Conservation (phyloP, 2,329 filamentous ascomycete genomes). For the Xylaria sp. region DNA sequence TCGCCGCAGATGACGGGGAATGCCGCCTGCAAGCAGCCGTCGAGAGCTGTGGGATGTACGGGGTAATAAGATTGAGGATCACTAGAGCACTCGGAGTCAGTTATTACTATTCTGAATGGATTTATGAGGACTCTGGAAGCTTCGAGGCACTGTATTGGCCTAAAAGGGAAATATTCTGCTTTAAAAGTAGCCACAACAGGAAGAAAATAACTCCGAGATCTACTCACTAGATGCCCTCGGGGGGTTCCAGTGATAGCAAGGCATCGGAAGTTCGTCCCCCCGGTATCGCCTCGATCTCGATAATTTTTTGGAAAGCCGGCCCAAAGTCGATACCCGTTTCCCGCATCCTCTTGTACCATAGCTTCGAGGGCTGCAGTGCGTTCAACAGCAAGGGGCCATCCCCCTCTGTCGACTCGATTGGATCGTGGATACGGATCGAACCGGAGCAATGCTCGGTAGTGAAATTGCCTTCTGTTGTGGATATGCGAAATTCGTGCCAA, state of each 20-base stretch:
- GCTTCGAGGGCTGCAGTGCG: not conserved
- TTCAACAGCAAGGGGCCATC: not conserved
- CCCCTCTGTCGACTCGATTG: conserved; percentile 21
- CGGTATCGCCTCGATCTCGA: conserved; percentile 32
- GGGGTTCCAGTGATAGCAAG: conserved; percentile 37
- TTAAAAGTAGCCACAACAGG: no score
- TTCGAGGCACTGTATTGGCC: no score
- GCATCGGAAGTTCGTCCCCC: conserved; percentile 37
- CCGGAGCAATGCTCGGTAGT: conserved; percentile 41
- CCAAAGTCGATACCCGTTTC: conserved; percentile 50
- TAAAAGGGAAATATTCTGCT: no score
- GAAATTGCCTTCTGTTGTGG: conserved; percentile 10
- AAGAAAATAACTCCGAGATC: no score
- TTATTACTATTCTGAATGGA: no score
- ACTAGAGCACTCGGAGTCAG: no score
- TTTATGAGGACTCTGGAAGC: no score
- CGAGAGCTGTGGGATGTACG: conserved; percentile 43
- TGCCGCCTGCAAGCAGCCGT: conserved; percentile 41
- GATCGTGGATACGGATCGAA: conserved; percentile 38
- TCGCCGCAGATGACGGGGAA: conserved; percentile 36
- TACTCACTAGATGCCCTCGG: conserved; percentile 33
- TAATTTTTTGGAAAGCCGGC: conserved; percentile 40
- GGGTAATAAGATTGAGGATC: conserved; percentile 44
- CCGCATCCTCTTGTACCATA: conserved; percentile 49
- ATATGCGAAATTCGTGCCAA: conserved; percentile 47